A percentile compares a stretch with the other conserved stretches of the same genome.
These are phyloP conservation scores for Paecilomyces niveus DNA, from an alignment of 2,329 filamentous ascomycete genomes.

Conservation along the genomic window DNA sequence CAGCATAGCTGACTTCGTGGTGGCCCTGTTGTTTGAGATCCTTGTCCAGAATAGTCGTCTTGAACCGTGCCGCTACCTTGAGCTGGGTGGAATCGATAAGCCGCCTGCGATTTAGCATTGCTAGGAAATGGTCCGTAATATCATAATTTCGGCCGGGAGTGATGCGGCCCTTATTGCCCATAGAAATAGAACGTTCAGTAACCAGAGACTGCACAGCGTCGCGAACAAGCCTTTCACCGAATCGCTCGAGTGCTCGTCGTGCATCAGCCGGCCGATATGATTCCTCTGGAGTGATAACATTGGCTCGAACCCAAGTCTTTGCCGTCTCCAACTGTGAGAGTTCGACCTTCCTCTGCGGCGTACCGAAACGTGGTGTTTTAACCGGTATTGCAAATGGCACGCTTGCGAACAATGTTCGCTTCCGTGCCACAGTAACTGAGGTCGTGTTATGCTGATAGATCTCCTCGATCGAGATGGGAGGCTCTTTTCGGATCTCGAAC, in stretches of 20 bases:
- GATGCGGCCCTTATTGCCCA: slow-evolving; percentile 31
- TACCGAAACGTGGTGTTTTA: background rate
- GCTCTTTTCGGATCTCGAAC: slow-evolving; percentile 34
- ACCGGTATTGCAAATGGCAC: slow-evolving; percentile 29
- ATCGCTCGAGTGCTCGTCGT: slow-evolving; percentile 20
- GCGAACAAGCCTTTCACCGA: slow-evolving; percentile 29
- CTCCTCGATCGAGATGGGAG: slow-evolving; percentile 23
- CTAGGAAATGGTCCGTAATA: slow-evolving; percentile 35
- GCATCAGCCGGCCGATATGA: slow-evolving; percentile 34
- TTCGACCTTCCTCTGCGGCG: slow-evolving; percentile 10
- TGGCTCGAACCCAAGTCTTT: slow-evolving; percentile 44
- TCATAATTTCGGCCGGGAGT: slow-evolving; percentile 38
- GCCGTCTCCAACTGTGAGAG: slow-evolving; percentile 26
- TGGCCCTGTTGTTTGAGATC: slow-evolving; percentile 24
- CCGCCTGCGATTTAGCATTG: slow-evolving; percentile 32
- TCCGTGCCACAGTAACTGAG: slow-evolving; percentile 24
- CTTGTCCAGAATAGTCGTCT: slow-evolving; percentile 34
- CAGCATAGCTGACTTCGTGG: slow-evolving; percentile 26
- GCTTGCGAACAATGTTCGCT: slow-evolving; percentile 25
- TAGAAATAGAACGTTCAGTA: slow-evolving; percentile 32
- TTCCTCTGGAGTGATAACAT: slow-evolving; percentile 37
- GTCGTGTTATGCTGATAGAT: slow-evolving; percentile 25
- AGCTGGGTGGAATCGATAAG: slow-evolving; percentile 34
- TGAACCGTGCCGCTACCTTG: slow-evolving; percentile 35
- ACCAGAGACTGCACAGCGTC: slow-evolving; percentile 34